Percentiles rank a stretch among this genome's conserved stretches.
phyloP scores from a whole-genome alignment of 2,329 filamentous ascomycete species.

The Neopestalotiopsis clavispora region DNA sequence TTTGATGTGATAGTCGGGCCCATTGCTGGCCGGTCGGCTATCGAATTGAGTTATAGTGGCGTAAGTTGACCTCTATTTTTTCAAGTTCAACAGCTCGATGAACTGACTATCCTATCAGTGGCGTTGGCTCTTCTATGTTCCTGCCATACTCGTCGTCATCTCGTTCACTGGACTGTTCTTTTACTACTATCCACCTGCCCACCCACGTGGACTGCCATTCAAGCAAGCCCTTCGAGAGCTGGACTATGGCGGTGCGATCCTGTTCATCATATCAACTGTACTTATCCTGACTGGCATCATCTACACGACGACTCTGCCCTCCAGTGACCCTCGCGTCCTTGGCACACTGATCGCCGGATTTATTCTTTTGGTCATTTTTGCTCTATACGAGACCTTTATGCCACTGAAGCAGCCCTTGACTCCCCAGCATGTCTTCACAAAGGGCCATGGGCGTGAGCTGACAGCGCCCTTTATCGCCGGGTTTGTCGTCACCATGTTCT shows the following conservation, averaged over 20 bases:
- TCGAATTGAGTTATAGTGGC: conserved; percentile 33
- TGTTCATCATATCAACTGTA: conserved; percentile 40
- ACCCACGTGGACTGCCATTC: conserved; percentile 40
- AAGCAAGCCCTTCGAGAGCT: conserved; percentile 39
- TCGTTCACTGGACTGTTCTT: conserved; percentile 48
- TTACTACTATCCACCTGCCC: conserved; percentile 37
- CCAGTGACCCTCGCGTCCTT: conserved; percentile 42
- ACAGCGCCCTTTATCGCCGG: conserved; percentile 50
- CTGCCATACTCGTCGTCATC: conserved; percentile 46
- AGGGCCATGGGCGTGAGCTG: conserved; percentile 49
- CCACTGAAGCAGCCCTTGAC: conserved; percentile 45
- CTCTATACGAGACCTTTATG: conserved; percentile 43
- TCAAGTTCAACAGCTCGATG: not conserved
- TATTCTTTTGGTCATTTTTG: conserved; percentile 39
- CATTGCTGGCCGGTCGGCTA: conserved; percentile 48
- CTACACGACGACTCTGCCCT: conserved; percentile 41
- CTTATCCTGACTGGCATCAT: conserved; percentile 46
- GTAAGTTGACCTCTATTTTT: conserved; percentile 15
- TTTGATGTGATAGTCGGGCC: conserved; percentile 51
- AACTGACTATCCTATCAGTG: conserved; percentile 31
- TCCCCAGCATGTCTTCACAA: conserved; percentile 49
- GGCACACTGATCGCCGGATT: conserved; percentile 42
- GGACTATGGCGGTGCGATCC: conserved; percentile 43
- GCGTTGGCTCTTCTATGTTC: conserved; percentile 50
- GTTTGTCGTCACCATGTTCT: conserved; percentile 56